phyloP scores from a whole-genome alignment of 2,329 filamentous ascomycete genomes.

The Zasmidium angulare region DNA sequence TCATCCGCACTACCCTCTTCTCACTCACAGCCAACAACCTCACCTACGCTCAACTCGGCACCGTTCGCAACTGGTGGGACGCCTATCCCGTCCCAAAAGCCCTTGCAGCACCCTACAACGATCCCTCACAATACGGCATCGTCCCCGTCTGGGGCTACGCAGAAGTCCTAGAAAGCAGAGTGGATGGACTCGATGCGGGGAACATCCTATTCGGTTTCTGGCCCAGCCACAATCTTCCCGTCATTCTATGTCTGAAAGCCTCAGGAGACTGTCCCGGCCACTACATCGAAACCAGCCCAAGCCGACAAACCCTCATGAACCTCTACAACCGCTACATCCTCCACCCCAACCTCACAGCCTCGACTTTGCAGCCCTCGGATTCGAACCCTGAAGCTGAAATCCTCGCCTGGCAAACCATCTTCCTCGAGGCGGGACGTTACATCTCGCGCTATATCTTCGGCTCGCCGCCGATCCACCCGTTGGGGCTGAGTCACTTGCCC shows the following conservation, averaged over 20 bases:
- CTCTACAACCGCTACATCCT: conserved; percentile 48
- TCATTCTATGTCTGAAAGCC: conserved; percentile 39
- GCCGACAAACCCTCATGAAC: conserved; percentile 40
- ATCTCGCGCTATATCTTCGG: conserved; percentile 16
- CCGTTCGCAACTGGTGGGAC: conserved; percentile 42
- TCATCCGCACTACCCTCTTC: conserved; percentile 12
- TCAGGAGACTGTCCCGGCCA: conserved; percentile 30
- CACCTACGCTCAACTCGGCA: conserved; percentile 29
- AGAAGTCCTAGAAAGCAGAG: conserved; percentile 43
- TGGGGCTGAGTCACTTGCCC: neutral
- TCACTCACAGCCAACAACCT: conserved; percentile 25
- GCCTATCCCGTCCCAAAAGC: conserved; percentile 44
- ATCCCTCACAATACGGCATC: conserved; percentile 45
- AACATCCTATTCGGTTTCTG: conserved; percentile 46
- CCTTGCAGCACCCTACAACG: conserved; percentile 40
- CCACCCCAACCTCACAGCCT: neutral
- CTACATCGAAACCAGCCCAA: conserved; percentile 39
- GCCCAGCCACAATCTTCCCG: conserved; percentile 41
- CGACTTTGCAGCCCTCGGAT: conserved; percentile 4
- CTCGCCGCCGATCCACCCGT: conserved; percentile 13
- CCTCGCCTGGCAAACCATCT: conserved; percentile 1
- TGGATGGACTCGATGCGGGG: conserved; percentile 36
- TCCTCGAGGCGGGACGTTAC: conserved; percentile 16
- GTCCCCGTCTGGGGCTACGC: conserved; percentile 53
- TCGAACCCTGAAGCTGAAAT: neutral